Conservation (phyloP, 257 asterid genomes). For the Phtheirospermum japonicum region DNA sequence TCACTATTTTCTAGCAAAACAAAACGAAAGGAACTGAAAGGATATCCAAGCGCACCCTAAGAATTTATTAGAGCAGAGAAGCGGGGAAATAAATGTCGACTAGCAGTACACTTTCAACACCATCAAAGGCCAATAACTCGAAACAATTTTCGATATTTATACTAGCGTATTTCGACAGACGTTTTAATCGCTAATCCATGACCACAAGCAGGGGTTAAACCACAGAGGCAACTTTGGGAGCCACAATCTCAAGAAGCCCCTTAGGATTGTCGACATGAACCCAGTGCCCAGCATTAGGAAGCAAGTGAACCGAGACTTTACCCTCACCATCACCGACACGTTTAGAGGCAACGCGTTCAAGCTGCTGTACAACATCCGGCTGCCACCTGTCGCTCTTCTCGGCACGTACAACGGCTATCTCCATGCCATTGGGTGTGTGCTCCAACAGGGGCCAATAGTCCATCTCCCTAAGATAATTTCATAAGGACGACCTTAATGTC, state of each 20-base stretch:
- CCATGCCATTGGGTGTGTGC: slow-evolving; percentile 69
- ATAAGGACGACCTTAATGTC: slow-evolving; percentile 18
- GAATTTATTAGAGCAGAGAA: background rate
- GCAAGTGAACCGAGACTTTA: slow-evolving; percentile 56
- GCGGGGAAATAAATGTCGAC: background rate
- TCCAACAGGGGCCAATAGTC: slow-evolving; percentile 74
- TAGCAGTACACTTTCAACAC: too few species aligned
- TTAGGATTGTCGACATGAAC: slow-evolving; percentile 96
- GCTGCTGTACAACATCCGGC: slow-evolving; percentile 46
- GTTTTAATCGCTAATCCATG: background rate
- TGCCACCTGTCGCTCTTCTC: slow-evolving; percentile 91
- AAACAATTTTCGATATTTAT: slow-evolving; percentile 3
- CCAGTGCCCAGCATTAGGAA: slow-evolving; percentile 91
- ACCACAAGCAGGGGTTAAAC: slow-evolving; percentile 31
- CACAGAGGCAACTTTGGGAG: slow-evolving; percentile 68
- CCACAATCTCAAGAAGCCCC: slow-evolving; percentile 77
- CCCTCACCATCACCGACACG: slow-evolving; percentile 47
- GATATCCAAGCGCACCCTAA: too few species aligned
- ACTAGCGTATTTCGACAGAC: slow-evolving; percentile 6
- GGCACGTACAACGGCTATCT: slow-evolving; percentile 66
- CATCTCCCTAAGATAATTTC: slow-evolving; percentile 48
- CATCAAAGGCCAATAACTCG: background rate
- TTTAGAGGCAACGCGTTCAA: slow-evolving; percentile 44
- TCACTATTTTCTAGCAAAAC: too few species aligned
- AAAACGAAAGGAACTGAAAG: too few species aligned